Evolutionary conservation across 148 eudicot species (phyloP), one percentile per base, ranked within the genome.

Genomic region (Rhododendron molle): DNA sequence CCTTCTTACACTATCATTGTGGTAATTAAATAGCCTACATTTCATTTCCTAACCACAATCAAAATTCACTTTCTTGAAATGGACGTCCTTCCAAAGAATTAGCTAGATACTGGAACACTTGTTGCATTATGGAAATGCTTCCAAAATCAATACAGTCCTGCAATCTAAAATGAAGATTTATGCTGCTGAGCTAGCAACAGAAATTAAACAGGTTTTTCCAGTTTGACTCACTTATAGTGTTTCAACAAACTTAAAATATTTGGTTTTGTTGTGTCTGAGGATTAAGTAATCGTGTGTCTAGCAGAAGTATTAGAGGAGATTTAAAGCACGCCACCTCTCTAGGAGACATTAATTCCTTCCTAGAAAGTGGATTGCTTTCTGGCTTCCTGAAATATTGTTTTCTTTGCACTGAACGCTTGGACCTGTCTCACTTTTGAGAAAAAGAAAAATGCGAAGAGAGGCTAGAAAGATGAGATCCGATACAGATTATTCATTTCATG

Each of bases 301-400:
- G 60, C 60, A 54, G 60, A 54, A 54, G 60, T 54, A 14, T 54
- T 54, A 54, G 60, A 54, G 21, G 60, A 54, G 21, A 54, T 18
- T 16, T 54, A 54, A 15, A 20, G 3, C 21, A 16, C 18, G 60
- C 60, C 21, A 54, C 23, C 56, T 78, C 34, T 46, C 56, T 46
- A n/a, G 54, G 56, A 46, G 5, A 46, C 81, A 78, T 46, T n/a
- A 78, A n/a, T 78, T 46, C 50, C 80, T 76, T 38, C 80, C 81
- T 44, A n/a, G 81, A 78, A 78, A 78, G 5, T 46, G 81, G 81
- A 78, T 78, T 12, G 32, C 6, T n/a, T 78, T 78, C 56, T 44
- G 5, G 56, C 81, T 78, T 78, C 36, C 16, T 10, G 47, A 78
- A 23, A 78, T 14, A 26, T 44, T 14, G 54, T 78, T 18, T 14